Percentiles rank a stretch among this genome's conserved stretches.
These are phyloP conservation scores for Saccharomyces hybrid DNA, from an alignment of 1,139 yeast genomes.

Conservation along the genomic window DNA sequence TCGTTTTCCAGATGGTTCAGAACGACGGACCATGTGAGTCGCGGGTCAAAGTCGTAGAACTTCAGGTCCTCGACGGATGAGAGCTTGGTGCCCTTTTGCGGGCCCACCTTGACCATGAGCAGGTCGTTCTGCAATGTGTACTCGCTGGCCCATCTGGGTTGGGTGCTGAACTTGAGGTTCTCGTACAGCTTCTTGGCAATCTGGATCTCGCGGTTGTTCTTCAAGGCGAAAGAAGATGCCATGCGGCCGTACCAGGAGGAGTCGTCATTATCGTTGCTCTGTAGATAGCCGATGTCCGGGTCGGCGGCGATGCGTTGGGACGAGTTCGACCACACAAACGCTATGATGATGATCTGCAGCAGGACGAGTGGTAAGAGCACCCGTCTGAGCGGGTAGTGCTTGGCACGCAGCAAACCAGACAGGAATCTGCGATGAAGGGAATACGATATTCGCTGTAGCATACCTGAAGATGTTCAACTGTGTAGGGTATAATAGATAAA, in stretches of 20 bases:
- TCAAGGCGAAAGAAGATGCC: not conserved
- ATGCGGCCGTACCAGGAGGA: not conserved
- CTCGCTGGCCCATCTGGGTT: constrained; percentile 16
- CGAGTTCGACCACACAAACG: not conserved
- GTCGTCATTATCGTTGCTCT: not conserved
- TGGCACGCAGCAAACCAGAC: not conserved
- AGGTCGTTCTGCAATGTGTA: constrained; percentile 16
- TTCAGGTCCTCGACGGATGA: constrained; percentile 13
- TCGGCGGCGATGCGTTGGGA: not conserved
- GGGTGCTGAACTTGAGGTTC: constrained; percentile 16
- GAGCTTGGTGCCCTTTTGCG: constrained; percentile 10
- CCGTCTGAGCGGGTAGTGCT: constrained; percentile 1
- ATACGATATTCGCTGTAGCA: not conserved
- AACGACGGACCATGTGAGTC: constrained; percentile 21
- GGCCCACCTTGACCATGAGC: constrained; percentile 14
- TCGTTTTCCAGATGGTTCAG: constrained; percentile 15
- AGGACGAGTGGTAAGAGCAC: not conserved
- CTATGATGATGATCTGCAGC: not conserved
- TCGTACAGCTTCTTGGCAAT: constrained; percentile 17
- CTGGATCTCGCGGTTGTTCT: constrained; percentile 5
- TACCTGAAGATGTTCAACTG: not conserved
- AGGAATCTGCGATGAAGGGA: not conserved
- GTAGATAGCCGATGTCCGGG: not conserved
- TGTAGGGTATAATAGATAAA: not conserved
- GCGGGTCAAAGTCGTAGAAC: constrained; percentile 25